Base-by-base conservation (phyloP, 768 basidiomycete genomes). In the Coprinopsis cinerea region DNA sequence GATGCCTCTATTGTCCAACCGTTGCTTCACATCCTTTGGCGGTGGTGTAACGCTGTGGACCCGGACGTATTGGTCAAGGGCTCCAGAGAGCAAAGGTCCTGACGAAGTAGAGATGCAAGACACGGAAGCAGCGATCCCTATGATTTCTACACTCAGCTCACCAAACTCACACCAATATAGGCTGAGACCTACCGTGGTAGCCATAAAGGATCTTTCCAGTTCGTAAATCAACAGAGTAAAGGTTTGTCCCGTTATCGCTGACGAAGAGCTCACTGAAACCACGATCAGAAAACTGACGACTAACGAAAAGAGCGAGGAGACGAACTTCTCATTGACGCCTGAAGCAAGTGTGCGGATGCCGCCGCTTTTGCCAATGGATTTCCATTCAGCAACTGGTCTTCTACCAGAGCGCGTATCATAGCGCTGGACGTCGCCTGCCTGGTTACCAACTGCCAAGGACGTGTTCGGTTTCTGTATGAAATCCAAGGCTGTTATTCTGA, bases 381-480 rank as follows among this genome's bases (percentile, higher is more conserved):
- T 75, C 76, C 87, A 91, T 53, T 85, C 75, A 20, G 76, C 68
- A n/a, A 83, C 74, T 15, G 90, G 90, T 35, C 79, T 73, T 15
- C 79, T 77, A 20, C 77, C 80, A 6, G 79, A 73, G 45, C 88
- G 80, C 1, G 81, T 84, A 57, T 93, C 91, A 57, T 93, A 93
- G 35, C 78, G 74, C 39, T 85, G 79, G 4, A 92, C 67, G 56
- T 87, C 76, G 17, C 91, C 91, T 36, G 82, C 66, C 48, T 79
- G 76, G 0, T 87, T 90, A 0, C 91, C 91, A n/a, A 81, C 75
- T 14, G 83, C 63, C 20, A 92, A 62, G 34, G 67, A 53, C 48
- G 49, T 63, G n/a, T 53, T 63, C 23, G 54, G 69, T 3, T 73
- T 59, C 4, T 73, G 64, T 2, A 88, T 61, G 58, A 81, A 88